Evolutionary conservation across 495 filamentous ascomycete genomes (phyloP), one percentile per base, ranked within the genome.

Genomic region (Podospora australis): DNA sequence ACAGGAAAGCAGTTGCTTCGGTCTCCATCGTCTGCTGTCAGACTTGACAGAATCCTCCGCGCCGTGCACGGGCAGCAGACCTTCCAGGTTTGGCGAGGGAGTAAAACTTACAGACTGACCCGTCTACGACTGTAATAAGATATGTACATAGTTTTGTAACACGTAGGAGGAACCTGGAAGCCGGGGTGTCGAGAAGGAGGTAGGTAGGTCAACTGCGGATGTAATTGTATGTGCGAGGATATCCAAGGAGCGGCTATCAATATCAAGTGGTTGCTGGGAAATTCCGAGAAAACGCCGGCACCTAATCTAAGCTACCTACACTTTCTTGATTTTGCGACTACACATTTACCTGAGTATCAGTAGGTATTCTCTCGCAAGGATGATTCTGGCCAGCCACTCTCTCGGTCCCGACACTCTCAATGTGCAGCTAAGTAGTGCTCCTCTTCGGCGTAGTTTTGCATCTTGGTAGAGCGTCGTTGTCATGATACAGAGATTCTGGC

Each of bases 231-330:
- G 39, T 14, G 39, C 53, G 25, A 47, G 24, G 52, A 36, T 13
- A 6, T 30, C 34, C 11, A 5, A 23, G 22, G 40, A 20, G 20
- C 38, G 20, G 40, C 10, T 13, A 43, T 21, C 40, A 16, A 26
- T 23, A 24, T 26, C 40, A 25, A 16, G 24, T 17, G 14, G 32
- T 17, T 17, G 19, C 19, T n/a, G 32, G 6, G 19, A 56, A 53
- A 52, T 52, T 56, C 54, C 54, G 54, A 52, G 46, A 56, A 56
- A 52, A 30, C 49, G 11, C 54, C 54, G 54, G 45, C 38, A 32
- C n/a, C 30, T 36, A 46, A 48, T 44, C 39, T 51, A 39, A 10
- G 38, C 13, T 10, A 36, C 17, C 6, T 36, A 16, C n/a, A n/a
- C 11, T 36, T 5, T 36, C 6, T 36, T 4, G 34, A 36, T 36